phyloP scores from a whole-genome alignment of 1,139 yeast genomes.

The Fermentozyma sake region DNA sequence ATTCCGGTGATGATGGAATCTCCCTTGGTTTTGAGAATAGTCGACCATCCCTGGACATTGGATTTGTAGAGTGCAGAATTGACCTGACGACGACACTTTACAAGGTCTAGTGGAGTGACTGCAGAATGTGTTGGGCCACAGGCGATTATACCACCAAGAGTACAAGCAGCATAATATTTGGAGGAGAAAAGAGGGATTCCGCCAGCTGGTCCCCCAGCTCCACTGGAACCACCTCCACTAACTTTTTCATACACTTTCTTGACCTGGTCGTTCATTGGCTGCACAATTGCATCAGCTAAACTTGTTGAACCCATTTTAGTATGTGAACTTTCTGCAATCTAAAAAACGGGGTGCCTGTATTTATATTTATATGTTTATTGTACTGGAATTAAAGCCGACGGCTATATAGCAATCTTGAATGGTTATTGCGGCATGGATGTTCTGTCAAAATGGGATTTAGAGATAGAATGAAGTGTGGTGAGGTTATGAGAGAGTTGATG shows the following conservation, averaged over 20 bases:
- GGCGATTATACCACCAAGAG: slow-evolving; percentile 84
- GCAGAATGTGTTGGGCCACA: slow-evolving; percentile 96
- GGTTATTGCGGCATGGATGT: too few relatives aligned
- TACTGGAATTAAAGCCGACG: too few relatives aligned
- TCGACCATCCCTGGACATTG: slow-evolving; percentile 72
- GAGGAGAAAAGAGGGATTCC: slow-evolving; percentile 55
- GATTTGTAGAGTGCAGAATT: slow-evolving; percentile 66
- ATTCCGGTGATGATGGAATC: slow-evolving; percentile 78
- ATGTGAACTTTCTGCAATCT: too few relatives aligned
- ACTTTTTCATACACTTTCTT: slow-evolving; percentile 14
- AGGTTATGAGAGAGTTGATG: too few relatives aligned
- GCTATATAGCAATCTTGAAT: too few relatives aligned
- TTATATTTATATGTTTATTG: too few relatives aligned
- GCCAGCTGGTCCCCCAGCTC: slow-evolving; percentile 9
- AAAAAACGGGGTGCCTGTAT: too few relatives aligned
- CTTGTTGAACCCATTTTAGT: slow-evolving; percentile 14
- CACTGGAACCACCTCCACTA: slow-evolving; percentile 12
- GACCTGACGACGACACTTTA: slow-evolving; percentile 90
- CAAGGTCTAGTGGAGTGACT: slow-evolving; percentile 88
- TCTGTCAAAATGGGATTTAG: too few relatives aligned
- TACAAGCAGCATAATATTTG: slow-evolving; percentile 79
- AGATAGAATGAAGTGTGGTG: too few relatives aligned
- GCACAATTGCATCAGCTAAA: slow-evolving; percentile 27
- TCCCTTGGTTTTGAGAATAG: slow-evolving; percentile 71
- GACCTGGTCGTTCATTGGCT: slow-evolving; percentile 29